These are phyloP conservation scores for Penicillium rolfsii DNA, from an alignment of 2,329 filamentous ascomycete species.

Conservation along the genomic window DNA sequence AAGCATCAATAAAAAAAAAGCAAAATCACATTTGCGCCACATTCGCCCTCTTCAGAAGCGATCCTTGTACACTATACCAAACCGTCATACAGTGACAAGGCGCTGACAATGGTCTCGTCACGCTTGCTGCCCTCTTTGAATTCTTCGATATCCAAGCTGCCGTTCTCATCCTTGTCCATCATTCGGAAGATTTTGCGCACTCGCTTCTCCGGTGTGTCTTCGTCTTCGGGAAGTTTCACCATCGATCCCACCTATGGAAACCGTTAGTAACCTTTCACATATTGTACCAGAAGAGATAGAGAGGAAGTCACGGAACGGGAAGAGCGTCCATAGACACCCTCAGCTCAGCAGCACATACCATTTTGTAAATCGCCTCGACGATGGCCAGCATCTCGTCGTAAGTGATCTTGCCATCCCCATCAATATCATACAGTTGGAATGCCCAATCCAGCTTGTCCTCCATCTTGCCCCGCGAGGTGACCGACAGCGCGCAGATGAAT, in stretches of 20 bases:
- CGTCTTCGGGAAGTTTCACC: conserved; percentile 98
- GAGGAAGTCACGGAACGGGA: background rate
- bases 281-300: background rate
- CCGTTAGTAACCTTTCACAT: conserved; percentile 12
- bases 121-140: conserved; percentile 99
- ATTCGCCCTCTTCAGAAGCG: conserved; percentile 20
- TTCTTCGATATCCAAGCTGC: conserved; percentile 92
- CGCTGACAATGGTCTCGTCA: conserved; percentile 98
- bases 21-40: conserved; percentile 26
- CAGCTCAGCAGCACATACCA: conserved; percentile 62
- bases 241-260: conserved; percentile 78
- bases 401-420: conserved; percentile 97
- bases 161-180: conserved; percentile 99
- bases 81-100: conserved; percentile 92
- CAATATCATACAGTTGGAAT: conserved; percentile 98
- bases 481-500: conserved; percentile 96
- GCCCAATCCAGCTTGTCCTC: conserved; percentile 99
- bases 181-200: conserved; percentile 98
- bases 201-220: conserved; percentile 98
- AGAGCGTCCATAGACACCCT: background rate
- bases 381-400: conserved; percentile 99
- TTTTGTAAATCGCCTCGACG: conserved; percentile 99
- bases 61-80: conserved; percentile 65
- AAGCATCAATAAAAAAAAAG: background rate
- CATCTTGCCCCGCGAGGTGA: conserved; percentile 97